These are phyloP conservation scores for Sclerotinia sclerotiorum DNA, from an alignment of 2,329 filamentous ascomycete species.

Conservation along the genomic window DNA sequence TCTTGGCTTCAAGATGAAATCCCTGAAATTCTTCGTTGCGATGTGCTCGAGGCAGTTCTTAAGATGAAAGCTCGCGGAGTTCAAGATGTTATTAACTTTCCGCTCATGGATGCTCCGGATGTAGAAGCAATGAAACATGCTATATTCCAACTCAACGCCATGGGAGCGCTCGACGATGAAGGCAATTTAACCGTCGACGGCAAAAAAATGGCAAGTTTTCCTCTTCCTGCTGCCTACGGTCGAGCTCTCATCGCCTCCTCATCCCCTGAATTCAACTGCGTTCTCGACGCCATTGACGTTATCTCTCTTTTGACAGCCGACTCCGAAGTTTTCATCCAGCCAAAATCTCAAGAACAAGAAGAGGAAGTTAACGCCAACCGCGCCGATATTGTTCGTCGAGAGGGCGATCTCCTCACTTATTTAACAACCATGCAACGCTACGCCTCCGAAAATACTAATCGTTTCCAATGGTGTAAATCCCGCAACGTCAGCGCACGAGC, in stretches of 20 bases:
- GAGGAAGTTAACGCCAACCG: conserved; percentile 55
- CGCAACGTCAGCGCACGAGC: conserved; percentile 58
- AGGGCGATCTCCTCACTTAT: conserved; percentile 65
- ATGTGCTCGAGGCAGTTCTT: conserved; percentile 80
- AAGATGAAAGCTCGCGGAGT: conserved; percentile 94
- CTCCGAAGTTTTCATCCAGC: conserved; percentile 61
- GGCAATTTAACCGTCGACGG: conserved; percentile 75
- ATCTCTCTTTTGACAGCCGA: conserved; percentile 64
- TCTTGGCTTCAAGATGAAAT: conserved; percentile 69
- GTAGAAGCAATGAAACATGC: conserved; percentile 78
- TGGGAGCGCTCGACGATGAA: conserved; percentile 71
- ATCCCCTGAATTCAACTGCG: conserved; percentile 66
- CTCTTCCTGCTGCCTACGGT: conserved; percentile 76
- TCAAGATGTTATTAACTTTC: conserved; percentile 76
- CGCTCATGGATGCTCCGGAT: conserved; percentile 79
- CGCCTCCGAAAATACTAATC: conserved; percentile 52
- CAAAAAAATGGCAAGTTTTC: conserved; percentile 75
- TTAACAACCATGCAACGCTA: conserved; percentile 64
- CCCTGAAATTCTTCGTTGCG: conserved; percentile 88
- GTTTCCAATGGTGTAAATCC: conserved; percentile 57
- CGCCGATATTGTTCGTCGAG: conserved; percentile 58
- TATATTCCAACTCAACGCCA: conserved; percentile 73
- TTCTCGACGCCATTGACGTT: conserved; percentile 83
- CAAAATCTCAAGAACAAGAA: conserved; percentile 56
- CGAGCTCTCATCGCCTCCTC: conserved; percentile 81